Percentiles rank a stretch among this genome's conserved stretches.
Evolutionary conservation across 306 rosid genomes (phyloP).

Genomic region (Castanospermum australe): DNA sequence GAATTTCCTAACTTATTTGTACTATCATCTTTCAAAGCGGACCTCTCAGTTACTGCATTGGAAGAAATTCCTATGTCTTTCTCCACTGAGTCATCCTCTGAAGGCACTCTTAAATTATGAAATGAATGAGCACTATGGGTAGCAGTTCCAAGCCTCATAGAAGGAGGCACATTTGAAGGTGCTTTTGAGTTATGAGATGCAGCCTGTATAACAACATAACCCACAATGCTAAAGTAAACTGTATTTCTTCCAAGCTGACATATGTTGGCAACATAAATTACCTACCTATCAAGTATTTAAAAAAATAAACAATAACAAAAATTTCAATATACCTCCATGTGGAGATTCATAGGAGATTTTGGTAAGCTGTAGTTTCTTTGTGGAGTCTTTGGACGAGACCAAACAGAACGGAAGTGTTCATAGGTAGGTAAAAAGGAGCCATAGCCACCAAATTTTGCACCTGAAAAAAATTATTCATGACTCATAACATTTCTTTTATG

Average conservation of each 20-base stretch:
- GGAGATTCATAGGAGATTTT: slow-evolving; percentile 40
- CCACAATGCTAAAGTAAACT: slow-evolving; percentile 43
- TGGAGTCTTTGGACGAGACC: slow-evolving; percentile 47
- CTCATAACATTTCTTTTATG: slow-evolving; percentile 36
- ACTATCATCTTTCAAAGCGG: slow-evolving; percentile 47
- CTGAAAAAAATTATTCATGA: slow-evolving; percentile 46
- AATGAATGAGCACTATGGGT: slow-evolving; percentile 26
- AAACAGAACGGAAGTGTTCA: slow-evolving; percentile 40
- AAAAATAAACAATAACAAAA: not conserved
- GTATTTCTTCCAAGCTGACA: slow-evolving; percentile 29
- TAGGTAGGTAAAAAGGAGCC: slow-evolving; percentile 76
- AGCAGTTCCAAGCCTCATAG: slow-evolving; percentile 41
- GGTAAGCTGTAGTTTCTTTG: slow-evolving; percentile 49
- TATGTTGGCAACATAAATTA: slow-evolving; percentile 28
- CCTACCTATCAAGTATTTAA: slow-evolving; percentile 35
- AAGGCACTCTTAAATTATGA: slow-evolving; percentile 32
- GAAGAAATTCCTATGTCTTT: slow-evolving; percentile 36
- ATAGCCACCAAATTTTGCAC: slow-evolving; percentile 71
- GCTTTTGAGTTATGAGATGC: slow-evolving; percentile 52
- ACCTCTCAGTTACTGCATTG: slow-evolving; percentile 37
- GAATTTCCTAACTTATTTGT: slow-evolving; percentile 38
- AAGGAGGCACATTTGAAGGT: slow-evolving; percentile 38
- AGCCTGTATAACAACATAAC: slow-evolving; percentile 53
- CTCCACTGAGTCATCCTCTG: slow-evolving; percentile 43
- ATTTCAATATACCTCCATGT: slow-evolving; percentile 51